A percentile compares a stretch with the other conserved stretches of the same genome.
Conservation (phyloP, 2,329 filamentous ascomycete species). For the Beauveria rudraprayagi region DNA sequence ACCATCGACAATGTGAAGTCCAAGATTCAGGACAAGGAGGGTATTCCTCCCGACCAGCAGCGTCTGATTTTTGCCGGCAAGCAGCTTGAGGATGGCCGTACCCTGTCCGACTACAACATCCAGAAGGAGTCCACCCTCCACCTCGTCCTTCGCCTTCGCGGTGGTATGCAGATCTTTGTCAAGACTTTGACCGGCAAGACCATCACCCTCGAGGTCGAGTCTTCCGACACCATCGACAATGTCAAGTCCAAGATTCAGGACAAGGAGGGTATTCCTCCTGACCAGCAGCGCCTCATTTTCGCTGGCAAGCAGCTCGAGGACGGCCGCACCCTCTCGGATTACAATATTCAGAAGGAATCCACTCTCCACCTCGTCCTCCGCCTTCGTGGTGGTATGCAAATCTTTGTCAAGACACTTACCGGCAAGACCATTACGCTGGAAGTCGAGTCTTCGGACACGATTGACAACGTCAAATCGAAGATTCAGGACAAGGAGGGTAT, state of each 20-base stretch:
- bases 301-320: slow-evolving; percentile 95
- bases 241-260: slow-evolving; percentile 97
- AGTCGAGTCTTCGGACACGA: slow-evolving; percentile 38
- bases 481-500: slow-evolving; percentile 93
- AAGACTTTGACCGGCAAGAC: slow-evolving; percentile 91
- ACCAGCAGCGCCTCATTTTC: slow-evolving; percentile 93
- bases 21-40: slow-evolving; percentile 1
- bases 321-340: slow-evolving; percentile 80
- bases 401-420: slow-evolving; percentile 79
- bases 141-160: slow-evolving; percentile 63
- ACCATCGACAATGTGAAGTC: slow-evolving; percentile 4
- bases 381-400: slow-evolving; percentile 84
- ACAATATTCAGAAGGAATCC: slow-evolving; percentile 93
- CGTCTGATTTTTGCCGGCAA: slow-evolving; percentile 94
- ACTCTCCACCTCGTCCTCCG: slow-evolving; percentile 81
- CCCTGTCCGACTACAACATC: slow-evolving; percentile 48
- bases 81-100: slow-evolving; percentile 83
- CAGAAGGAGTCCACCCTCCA: slow-evolving; percentile 63
- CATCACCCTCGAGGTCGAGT: slow-evolving; percentile 85
- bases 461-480: slow-evolving; percentile 91
- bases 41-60: slow-evolving; percentile 89
- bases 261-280: slow-evolving; percentile 93
- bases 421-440: slow-evolving; percentile 94
- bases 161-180: slow-evolving; percentile 65
- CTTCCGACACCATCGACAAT: slow-evolving; percentile 87